Evolutionary conservation across 805 yeast species (phyloP).

Genomic region (Torulaspora microellipsoides): DNA sequence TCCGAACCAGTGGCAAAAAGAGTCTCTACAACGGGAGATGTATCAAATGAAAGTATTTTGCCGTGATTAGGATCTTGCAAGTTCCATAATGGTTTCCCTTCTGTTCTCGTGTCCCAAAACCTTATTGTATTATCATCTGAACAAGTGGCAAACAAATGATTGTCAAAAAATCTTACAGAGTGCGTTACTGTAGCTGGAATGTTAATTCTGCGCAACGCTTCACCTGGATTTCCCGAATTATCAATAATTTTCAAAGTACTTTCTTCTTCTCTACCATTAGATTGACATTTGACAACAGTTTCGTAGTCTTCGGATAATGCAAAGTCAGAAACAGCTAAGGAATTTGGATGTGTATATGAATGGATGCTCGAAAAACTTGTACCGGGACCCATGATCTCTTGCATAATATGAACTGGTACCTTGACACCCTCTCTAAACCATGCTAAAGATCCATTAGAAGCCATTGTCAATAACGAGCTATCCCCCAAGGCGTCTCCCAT

Average conservation of each 20-base stretch:
- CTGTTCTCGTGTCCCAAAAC: constrained; percentile 33
- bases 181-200: constrained; percentile 32
- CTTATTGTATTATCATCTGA: constrained; percentile 32
- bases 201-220: constrained; percentile 23
- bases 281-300: constrained; percentile 31
- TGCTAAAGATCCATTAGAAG: constrained; percentile 32
- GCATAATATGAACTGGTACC: constrained; percentile 32
- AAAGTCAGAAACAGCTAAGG: constrained; percentile 28
- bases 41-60: constrained; percentile 27
- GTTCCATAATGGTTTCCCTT: constrained; percentile 24
- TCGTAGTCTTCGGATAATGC: constrained; percentile 26
- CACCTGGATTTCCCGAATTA: constrained; percentile 32
- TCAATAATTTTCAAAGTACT: constrained; percentile 31
- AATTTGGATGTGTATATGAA: constrained; percentile 21
- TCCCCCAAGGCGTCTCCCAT: constrained; percentile 35
- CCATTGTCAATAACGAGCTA: constrained; percentile 34
- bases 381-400: constrained; percentile 32
- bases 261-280: constrained; percentile 27
- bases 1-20: constrained; percentile 32
- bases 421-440: constrained; percentile 32
- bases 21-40: constrained; percentile 27
- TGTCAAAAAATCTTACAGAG: constrained; percentile 31
- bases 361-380: constrained; percentile 31
- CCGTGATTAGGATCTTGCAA: constrained; percentile 29
- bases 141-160: constrained; percentile 30